phyloP scores from a whole-genome alignment of 768 basidiomycete species.

The Podaxis mareebaensis region DNA sequence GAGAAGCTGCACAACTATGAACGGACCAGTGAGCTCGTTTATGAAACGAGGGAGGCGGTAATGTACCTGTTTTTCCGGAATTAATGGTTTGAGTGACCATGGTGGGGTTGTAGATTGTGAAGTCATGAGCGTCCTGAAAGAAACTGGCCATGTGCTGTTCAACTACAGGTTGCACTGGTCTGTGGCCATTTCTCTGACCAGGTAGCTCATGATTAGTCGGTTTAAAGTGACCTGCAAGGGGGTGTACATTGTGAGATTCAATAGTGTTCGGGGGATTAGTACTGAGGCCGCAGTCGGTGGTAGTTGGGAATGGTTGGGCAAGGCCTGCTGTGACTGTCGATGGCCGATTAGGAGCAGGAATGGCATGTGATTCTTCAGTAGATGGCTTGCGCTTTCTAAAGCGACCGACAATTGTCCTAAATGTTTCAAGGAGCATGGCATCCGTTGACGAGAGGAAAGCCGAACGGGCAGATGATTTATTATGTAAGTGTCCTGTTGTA shows the following conservation, averaged over 20 bases:
- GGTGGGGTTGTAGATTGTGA: not conserved
- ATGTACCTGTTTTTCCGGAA: not conserved
- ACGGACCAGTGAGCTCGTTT: not conserved
- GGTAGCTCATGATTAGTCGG: not conserved
- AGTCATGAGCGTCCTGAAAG: not conserved
- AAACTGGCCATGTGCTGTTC: not conserved
- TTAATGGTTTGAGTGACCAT: not conserved
- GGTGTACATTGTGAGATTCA: not conserved
- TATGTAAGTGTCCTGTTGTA: no score
- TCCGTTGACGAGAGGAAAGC: no score
- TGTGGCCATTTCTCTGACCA: not conserved
- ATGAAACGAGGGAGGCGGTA: not conserved
- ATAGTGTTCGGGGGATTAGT: not conserved
- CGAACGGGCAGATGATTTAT: no score
- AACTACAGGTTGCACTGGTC: not conserved
- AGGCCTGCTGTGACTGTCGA: not conserved
- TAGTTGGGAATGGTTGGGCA: not conserved
- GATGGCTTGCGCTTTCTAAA: not conserved
- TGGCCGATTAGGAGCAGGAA: not conserved
- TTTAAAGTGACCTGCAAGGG: not conserved
- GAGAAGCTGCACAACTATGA: not conserved
- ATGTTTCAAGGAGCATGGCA: not conserved
- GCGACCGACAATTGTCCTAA: not conserved
- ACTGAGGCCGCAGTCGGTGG: not conserved
- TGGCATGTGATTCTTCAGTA: not conserved